These are phyloP conservation scores for Coniochaeta ligniaria DNA, from an alignment of 2,329 filamentous ascomycete species.

Conservation along the genomic window DNA sequence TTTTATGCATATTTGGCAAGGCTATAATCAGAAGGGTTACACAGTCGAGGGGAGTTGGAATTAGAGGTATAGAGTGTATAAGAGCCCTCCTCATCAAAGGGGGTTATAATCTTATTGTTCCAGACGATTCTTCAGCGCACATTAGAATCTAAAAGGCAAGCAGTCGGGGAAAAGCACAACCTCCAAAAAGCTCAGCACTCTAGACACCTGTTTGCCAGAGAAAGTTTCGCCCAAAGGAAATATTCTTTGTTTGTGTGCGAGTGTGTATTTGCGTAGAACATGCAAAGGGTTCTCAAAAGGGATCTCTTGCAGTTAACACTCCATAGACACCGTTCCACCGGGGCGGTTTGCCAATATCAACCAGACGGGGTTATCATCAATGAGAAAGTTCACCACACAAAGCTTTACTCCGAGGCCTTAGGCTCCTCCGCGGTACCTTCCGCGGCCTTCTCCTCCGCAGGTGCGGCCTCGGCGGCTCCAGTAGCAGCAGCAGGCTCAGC, in stretches of 20 bases:
- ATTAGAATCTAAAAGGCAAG: slow-evolving; percentile 49
- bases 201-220: slow-evolving; percentile 30
- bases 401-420: slow-evolving; percentile 42
- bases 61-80: not conserved
- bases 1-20: not conserved
- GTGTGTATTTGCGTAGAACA: slow-evolving; percentile 38
- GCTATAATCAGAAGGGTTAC: not conserved
- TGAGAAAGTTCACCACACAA: slow-evolving; percentile 18
- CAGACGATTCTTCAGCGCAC: slow-evolving; percentile 37
- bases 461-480: slow-evolving; percentile 38
- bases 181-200: slow-evolving; percentile 35
- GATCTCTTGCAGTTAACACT: slow-evolving; percentile 43
- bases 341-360: slow-evolving; percentile 27
- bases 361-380: slow-evolving; percentile 32
- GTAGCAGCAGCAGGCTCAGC: slow-evolving; percentile 69
- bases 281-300: slow-evolving; percentile 28
- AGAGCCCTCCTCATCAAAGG: slow-evolving; percentile 7
- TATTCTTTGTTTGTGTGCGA: slow-evolving; percentile 9
- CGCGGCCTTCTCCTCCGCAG: slow-evolving; percentile 50
- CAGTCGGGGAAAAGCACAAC: slow-evolving; percentile 26
- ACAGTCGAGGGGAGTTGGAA: not conserved
- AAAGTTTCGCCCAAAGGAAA: slow-evolving; percentile 3
- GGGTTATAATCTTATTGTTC: slow-evolving; percentile 31
- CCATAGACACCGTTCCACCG: slow-evolving; percentile 55
- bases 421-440: slow-evolving; percentile 53